Conservation (phyloP, 257 asterid species). For the Solanum stenotomum region DNA sequence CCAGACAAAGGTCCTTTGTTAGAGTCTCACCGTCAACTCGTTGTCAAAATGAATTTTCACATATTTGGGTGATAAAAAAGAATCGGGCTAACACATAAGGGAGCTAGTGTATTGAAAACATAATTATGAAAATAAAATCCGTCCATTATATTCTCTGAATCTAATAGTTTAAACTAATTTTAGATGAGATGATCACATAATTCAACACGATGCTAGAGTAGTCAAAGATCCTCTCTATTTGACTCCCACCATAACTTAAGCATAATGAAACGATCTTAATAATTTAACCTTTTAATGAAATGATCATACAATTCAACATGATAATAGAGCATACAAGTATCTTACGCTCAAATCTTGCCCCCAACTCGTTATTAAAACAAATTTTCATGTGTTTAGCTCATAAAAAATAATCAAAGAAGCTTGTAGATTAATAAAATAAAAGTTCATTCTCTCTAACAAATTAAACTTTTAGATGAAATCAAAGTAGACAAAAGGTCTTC, state of each 20-base stretch:
- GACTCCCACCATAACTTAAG: not conserved
- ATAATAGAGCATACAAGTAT: not conserved
- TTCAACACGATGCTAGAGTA: not conserved
- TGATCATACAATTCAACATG: not conserved
- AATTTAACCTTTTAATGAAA: not conserved
- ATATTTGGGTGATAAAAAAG: not conserved
- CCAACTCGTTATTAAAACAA: not conserved
- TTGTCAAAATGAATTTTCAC: not conserved
- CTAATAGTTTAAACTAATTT: not conserved
- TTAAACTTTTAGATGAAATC: not conserved
- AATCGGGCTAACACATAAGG: not conserved
- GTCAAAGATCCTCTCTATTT: not conserved
- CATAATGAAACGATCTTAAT: not conserved
- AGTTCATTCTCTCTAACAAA: not conserved
- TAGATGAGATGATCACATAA: not conserved
- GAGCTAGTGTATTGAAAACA: not conserved
- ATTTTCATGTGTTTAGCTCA: not conserved
- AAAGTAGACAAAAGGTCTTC: not conserved
- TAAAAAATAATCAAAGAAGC: not conserved
- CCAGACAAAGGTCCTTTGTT: not conserved
- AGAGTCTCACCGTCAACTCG: accelerated
- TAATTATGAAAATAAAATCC: not conserved
- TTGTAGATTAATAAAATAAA: not conserved
- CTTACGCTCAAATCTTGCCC: accelerated
- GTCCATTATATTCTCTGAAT: not conserved